Conservation (phyloP, 805 yeast genomes). For the Ogataea paradorogensis region DNA sequence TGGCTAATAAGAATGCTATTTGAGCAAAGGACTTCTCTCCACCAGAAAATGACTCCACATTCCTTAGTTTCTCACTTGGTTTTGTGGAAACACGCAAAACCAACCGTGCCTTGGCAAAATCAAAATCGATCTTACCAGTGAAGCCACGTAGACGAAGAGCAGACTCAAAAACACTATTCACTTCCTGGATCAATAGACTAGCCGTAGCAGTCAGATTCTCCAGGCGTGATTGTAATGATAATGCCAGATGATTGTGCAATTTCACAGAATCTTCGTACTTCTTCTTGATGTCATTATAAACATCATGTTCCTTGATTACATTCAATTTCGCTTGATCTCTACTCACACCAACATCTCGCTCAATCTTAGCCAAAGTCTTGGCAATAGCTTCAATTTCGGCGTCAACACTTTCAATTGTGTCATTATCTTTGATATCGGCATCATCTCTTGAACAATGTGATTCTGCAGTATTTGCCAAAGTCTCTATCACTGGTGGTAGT, state of each 20-base stretch:
- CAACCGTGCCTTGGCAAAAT: slow-evolving; percentile 48
- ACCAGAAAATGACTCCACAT: slow-evolving; percentile 85
- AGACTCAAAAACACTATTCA: slow-evolving; percentile 54
- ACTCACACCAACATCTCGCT: slow-evolving; percentile 50
- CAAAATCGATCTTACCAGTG: slow-evolving; percentile 67
- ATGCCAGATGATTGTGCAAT: slow-evolving; percentile 28
- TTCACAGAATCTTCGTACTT: slow-evolving; percentile 36
- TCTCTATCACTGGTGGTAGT: slow-evolving; percentile 29
- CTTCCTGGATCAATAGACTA: slow-evolving; percentile 43
- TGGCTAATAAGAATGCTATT: slow-evolving; percentile 77
- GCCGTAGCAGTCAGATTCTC: slow-evolving; percentile 41
- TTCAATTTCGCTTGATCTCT: slow-evolving; percentile 53
- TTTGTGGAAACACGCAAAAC: slow-evolving; percentile 61
- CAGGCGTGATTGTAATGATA: slow-evolving; percentile 43
- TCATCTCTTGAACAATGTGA: slow-evolving; percentile 48
- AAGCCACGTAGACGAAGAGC: slow-evolving; percentile 68
- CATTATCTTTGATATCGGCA: slow-evolving; percentile 38
- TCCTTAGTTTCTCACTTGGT: slow-evolving; percentile 55
- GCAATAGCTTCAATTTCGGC: slow-evolving; percentile 47
- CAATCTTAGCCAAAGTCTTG: slow-evolving; percentile 48
- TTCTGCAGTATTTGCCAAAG: slow-evolving; percentile 30
- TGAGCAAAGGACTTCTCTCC: slow-evolving; percentile 97
- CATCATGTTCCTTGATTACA: slow-evolving; percentile 42
- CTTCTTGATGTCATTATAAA: slow-evolving; percentile 40
- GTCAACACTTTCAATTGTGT: slow-evolving; percentile 47